Percentiles rank a stretch among this genome's conserved stretches.
These are phyloP conservation scores for Nakazawaea molendinolei DNA, from an alignment of 805 yeast genomes.

Conservation along the genomic window DNA sequence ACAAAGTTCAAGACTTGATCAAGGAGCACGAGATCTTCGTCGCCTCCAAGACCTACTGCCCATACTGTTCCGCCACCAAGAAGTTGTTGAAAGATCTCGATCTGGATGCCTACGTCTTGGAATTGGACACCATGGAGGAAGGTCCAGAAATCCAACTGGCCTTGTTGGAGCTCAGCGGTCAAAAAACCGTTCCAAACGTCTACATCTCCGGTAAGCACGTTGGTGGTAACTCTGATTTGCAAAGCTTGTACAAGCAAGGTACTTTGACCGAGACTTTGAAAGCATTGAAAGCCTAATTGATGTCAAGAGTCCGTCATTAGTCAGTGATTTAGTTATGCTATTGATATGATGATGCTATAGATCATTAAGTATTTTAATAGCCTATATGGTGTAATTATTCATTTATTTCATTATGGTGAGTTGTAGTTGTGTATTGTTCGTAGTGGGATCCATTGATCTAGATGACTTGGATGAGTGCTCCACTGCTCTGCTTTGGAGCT, in stretches of 20 bases:
- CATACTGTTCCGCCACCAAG: constrained; percentile 51
- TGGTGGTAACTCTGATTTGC: constrained; percentile 92
- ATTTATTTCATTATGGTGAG: too few relatives aligned
- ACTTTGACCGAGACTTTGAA: constrained; percentile 30
- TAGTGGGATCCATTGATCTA: too few relatives aligned
- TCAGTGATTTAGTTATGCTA: too few relatives aligned
- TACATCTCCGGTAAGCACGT: constrained; percentile 88
- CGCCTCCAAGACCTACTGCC: constrained; percentile 78
- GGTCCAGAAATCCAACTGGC: constrained; percentile 82
- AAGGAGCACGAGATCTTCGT: constrained; percentile 62
- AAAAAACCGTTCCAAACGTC: constrained; percentile 89
- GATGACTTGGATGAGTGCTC: too few relatives aligned
- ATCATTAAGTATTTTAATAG: too few relatives aligned
- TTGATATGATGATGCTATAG: too few relatives aligned
- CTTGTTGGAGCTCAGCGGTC: constrained; percentile 71
- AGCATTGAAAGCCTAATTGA: constrained; percentile 9
- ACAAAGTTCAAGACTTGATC: constrained; percentile 59
- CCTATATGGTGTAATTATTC: too few relatives aligned
- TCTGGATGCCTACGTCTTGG: constrained; percentile 46
- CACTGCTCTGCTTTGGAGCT: too few relatives aligned
- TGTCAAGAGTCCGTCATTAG: too few relatives aligned
- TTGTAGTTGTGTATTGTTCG: too few relatives aligned
- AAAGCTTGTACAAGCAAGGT: constrained; percentile 57
- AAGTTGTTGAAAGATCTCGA: constrained; percentile 29
- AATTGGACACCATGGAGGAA: constrained; percentile 47